Evolutionary conservation across 495 filamentous ascomycete genomes (phyloP), one percentile per base, ranked within the genome.

Genomic region (Xylaria flabelliformis): DNA sequence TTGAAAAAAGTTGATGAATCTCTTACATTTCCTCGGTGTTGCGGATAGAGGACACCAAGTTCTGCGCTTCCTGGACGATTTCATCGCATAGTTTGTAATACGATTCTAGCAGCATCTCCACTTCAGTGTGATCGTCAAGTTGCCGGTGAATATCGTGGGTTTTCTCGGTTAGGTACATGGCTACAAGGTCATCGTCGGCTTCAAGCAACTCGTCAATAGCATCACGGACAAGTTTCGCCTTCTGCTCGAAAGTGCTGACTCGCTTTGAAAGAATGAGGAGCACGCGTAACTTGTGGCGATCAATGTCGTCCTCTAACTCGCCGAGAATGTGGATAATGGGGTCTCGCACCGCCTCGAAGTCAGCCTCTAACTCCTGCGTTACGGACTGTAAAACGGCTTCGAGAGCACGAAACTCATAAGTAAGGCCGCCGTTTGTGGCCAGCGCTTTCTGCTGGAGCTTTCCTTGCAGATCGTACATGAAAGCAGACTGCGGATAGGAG

Each of bases 31-130:
- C 96, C 82, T 99, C 96, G 0, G 96, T 99, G 77, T 97, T 99
- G 69, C 96, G 90, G 80, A 99, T 99, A 75, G 92, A 93, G n/a
- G 91, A 95, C 51, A 98, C 94, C 59, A 98, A 82, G 80, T 97
- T 98, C 66, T 93, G 93, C 64, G 93, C 92, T 64, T 94, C 91
- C 80, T 99, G 95, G 17, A 98, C 96, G 80, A 99, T 97, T 84
- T 99, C 96, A 82, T 99, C 96, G 78, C 92, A 93, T 56, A 99
- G 91, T 81, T 99, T 98, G 79, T 99, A 94, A 76, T 99, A 99
- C 24, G 93, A 97, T 80, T 99, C 96, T 17, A 99, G 84, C 58
- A 99, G 84, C 90, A 98, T 94, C 81, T 99, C 96, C 1, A 99
- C 92, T 81, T 99, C 96, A 19, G 94, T 95, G 79, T 99, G 96